Evolutionary conservation across 768 basidiomycete genomes (phyloP).

Genomic region (Favolaschia claudopus): DNA sequence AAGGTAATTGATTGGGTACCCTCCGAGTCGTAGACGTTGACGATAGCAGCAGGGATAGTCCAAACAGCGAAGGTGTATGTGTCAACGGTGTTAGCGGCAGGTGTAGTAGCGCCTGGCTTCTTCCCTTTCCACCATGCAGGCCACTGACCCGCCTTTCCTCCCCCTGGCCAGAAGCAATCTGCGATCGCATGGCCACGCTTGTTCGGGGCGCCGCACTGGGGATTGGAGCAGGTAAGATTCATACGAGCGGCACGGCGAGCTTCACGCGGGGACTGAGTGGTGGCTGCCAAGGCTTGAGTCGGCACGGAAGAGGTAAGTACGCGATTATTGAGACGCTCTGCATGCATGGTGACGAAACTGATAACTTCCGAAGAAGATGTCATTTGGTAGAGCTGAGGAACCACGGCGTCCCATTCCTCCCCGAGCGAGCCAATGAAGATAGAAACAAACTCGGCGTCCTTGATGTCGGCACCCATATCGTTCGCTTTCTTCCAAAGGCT

Average conservation of each 20-base stretch:
- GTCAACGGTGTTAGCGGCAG: slow-evolving; percentile 2
- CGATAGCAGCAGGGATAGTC: background rate
- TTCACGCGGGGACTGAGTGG: background rate
- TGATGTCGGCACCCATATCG: slow-evolving; percentile 22
- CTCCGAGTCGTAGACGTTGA: background rate
- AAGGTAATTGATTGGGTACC: background rate
- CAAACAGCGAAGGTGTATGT: slow-evolving; percentile 6
- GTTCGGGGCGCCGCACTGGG: background rate
- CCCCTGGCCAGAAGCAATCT: slow-evolving; percentile 10
- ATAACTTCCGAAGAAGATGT: slow-evolving; percentile 10
- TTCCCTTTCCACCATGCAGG: slow-evolving; percentile 6
- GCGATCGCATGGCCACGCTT: background rate
- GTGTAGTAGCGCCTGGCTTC: background rate
- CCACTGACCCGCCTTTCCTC: slow-evolving; percentile 14
- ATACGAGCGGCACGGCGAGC: background rate
- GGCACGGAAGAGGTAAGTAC: background rate
- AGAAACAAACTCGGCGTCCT: slow-evolving; percentile 25
- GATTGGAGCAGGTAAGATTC: background rate
- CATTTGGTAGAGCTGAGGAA: background rate
- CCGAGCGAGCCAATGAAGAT: slow-evolving; percentile 31
- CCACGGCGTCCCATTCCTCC: slow-evolving; percentile 29
- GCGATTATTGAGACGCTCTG: background rate
- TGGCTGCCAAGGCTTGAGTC: background rate
- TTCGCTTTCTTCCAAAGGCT: slow-evolving; percentile 24
- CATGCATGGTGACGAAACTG: slow-evolving; percentile 3